Conservation (phyloP, 176 grass and related monocot genomes). For the Musa itinerans region DNA sequence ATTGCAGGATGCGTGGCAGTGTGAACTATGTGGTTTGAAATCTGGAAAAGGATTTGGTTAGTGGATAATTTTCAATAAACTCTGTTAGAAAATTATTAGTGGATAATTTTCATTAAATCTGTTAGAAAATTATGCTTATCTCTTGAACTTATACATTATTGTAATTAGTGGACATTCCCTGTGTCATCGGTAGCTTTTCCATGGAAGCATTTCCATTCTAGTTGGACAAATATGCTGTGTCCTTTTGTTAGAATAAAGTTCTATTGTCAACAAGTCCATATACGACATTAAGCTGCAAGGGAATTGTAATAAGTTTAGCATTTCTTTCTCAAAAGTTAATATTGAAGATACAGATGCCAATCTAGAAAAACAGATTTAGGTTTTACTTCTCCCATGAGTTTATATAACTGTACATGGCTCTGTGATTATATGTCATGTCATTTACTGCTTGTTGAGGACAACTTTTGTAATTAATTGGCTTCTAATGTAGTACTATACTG, state of each 20-base stretch:
- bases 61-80: slow-evolving; percentile 21
- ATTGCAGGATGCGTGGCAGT: slow-evolving; percentile 73
- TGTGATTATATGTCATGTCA: neutral
- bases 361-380: neutral
- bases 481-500: neutral
- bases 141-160: neutral
- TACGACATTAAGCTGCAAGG: neutral
- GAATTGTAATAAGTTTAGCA: neutral
- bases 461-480: too few relatives aligned
- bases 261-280: neutral
- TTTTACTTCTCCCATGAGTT: neutral
- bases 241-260: too few relatives aligned
- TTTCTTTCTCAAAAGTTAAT: neutral
- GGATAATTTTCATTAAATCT: slow-evolving; percentile 8
- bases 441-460: too few relatives aligned
- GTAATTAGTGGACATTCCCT: neutral
- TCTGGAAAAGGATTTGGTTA: slow-evolving; percentile 93
- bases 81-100: slow-evolving; percentile 23
- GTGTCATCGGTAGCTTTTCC: neutral
- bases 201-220: neutral
- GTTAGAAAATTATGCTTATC: neutral
- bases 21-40: slow-evolving; percentile 69
- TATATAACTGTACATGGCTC: neutral
- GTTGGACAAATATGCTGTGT: too few relatives aligned
- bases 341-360: neutral